phyloP scores from a whole-genome alignment of 2,329 filamentous ascomycete genomes.

The Colletotrichum sojae region DNA sequence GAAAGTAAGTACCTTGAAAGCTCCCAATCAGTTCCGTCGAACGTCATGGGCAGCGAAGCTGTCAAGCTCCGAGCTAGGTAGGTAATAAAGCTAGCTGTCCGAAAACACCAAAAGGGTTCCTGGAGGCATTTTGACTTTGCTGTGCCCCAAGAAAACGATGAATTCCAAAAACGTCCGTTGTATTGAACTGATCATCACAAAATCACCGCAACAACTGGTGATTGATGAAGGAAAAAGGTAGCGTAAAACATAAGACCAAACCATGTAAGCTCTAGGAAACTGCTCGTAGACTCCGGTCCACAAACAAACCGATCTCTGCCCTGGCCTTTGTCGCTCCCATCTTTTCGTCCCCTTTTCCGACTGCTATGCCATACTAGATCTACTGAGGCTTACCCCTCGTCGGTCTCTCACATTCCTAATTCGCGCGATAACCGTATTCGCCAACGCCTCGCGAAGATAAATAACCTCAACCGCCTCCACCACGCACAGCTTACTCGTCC shows the following conservation, averaged over 20 bases:
- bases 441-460: constrained; percentile 41
- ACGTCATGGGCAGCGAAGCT: background rate
- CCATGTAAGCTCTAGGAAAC: constrained; percentile 41
- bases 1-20: too few relatives aligned
- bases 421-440: constrained; percentile 34
- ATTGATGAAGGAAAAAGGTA: constrained; percentile 17
- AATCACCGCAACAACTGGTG: constrained; percentile 15
- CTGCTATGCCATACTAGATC: constrained; percentile 14
- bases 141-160: background rate
- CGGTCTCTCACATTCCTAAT: constrained; percentile 16
- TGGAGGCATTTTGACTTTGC: background rate
- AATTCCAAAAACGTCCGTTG: background rate
- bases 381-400: constrained; percentile 17
- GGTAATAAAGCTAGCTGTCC: constrained; percentile 13
- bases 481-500: background rate
- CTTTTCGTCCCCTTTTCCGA: constrained; percentile 34
- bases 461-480: constrained; percentile 24
- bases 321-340: constrained; percentile 21
- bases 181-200: constrained; percentile 6
- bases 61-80: background rate
- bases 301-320: constrained; percentile 24
- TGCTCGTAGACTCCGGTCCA: constrained; percentile 37
- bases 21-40: too few relatives aligned
- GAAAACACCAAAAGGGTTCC: too few relatives aligned
- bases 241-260: constrained; percentile 31